Percentiles rank a stretch among this genome's conserved stretches.
These are phyloP conservation scores for Alternaria gansuensis DNA, from an alignment of 2,329 filamentous ascomycete genomes.

Conservation along the genomic window DNA sequence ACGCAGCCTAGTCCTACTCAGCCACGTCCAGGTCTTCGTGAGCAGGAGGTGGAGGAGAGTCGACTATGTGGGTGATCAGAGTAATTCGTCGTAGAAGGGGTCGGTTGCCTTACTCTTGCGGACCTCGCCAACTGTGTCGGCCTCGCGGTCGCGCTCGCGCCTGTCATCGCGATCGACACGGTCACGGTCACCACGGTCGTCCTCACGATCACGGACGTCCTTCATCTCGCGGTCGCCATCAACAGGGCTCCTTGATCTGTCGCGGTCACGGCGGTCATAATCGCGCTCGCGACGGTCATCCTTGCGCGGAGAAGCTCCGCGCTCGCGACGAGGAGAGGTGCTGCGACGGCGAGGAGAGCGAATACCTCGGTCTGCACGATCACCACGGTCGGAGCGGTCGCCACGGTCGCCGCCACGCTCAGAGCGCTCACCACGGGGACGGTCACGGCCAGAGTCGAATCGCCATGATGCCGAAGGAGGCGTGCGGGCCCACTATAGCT, in stretches of 20 bases:
- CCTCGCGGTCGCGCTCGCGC: slow-evolving; percentile 66
- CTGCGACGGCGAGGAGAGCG: slow-evolving; percentile 64
- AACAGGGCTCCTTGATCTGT: slow-evolving; percentile 71
- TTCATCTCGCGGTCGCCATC: slow-evolving; percentile 63
- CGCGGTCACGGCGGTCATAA: slow-evolving; percentile 73
- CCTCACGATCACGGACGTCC: slow-evolving; percentile 67
- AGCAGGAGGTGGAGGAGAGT: slow-evolving; percentile 76
- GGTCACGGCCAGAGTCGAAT: slow-evolving; percentile 79
- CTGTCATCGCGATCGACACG: slow-evolving; percentile 59
- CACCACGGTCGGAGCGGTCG: slow-evolving; percentile 68
- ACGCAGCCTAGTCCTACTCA: slow-evolving; percentile 62
- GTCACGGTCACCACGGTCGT: slow-evolving; percentile 63
- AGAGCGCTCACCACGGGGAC: slow-evolving; percentile 55
- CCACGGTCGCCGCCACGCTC: slow-evolving; percentile 71
- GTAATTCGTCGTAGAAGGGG: slow-evolving; percentile 30
- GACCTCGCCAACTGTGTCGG: slow-evolving; percentile 83
- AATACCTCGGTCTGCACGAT: slow-evolving; percentile 74
- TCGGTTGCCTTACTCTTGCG: slow-evolving; percentile 74
- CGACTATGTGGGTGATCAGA: slow-evolving; percentile 61
- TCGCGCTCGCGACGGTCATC: slow-evolving; percentile 72
- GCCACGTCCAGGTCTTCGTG: slow-evolving; percentile 97
- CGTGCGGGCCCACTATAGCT: slow-evolving; percentile 90
- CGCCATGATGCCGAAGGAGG: slow-evolving; percentile 98
- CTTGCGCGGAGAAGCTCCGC: slow-evolving; percentile 80
- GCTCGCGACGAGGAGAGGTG: slow-evolving; percentile 63